phyloP scores from a whole-genome alignment of 1,284 basidiomycete genomes.

The Mycosarcoma maydis region DNA sequence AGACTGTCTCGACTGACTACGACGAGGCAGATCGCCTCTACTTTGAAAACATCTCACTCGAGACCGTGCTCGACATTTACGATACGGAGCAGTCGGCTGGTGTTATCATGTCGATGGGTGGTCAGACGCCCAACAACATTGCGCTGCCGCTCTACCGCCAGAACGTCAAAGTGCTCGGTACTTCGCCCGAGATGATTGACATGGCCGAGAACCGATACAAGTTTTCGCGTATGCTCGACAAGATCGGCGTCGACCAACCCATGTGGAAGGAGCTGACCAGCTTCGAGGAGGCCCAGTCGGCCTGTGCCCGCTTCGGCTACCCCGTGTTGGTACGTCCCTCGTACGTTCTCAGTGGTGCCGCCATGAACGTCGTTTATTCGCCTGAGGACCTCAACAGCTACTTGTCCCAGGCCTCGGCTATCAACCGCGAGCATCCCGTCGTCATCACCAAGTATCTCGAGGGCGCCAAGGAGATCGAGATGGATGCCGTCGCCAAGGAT shows the following conservation, averaged over 20 bases:
- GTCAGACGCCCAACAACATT: slow-evolving; percentile 98
- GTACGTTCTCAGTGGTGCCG: slow-evolving; percentile 96
- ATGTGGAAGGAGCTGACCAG: slow-evolving; percentile 95
- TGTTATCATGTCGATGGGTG: slow-evolving; percentile 96
- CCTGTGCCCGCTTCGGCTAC: slow-evolving; percentile 73
- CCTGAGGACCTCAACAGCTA: slow-evolving; percentile 89
- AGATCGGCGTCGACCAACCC: slow-evolving; percentile 97
- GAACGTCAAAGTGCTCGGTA: slow-evolving; percentile 97
- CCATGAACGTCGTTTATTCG: slow-evolving; percentile 98
- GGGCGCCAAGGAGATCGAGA: slow-evolving; percentile 99
- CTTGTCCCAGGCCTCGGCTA: slow-evolving; percentile 92
- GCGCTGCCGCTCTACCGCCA: slow-evolving; percentile 91
- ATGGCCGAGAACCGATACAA: slow-evolving; percentile 99
- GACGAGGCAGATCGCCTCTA: slow-evolving; percentile 98
- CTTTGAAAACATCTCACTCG: slow-evolving; percentile 97
- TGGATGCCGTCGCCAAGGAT: slow-evolving; percentile 97
- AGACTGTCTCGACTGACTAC: slow-evolving; percentile 98
- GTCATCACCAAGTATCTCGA: slow-evolving; percentile 99
- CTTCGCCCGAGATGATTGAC: slow-evolving; percentile 99
- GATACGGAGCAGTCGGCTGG: slow-evolving; percentile 88
- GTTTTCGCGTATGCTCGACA: slow-evolving; percentile 96
- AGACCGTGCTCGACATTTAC: slow-evolving; percentile 97
- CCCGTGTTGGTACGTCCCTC: slow-evolving; percentile 96
- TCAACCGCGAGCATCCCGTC: slow-evolving; percentile 95
- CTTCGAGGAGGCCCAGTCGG: slow-evolving; percentile 80